Percentiles rank a stretch among this genome's conserved stretches.
Evolutionary conservation across 148 eudicot genomes (phyloP).

Genomic region (Linanthus parryae): DNA sequence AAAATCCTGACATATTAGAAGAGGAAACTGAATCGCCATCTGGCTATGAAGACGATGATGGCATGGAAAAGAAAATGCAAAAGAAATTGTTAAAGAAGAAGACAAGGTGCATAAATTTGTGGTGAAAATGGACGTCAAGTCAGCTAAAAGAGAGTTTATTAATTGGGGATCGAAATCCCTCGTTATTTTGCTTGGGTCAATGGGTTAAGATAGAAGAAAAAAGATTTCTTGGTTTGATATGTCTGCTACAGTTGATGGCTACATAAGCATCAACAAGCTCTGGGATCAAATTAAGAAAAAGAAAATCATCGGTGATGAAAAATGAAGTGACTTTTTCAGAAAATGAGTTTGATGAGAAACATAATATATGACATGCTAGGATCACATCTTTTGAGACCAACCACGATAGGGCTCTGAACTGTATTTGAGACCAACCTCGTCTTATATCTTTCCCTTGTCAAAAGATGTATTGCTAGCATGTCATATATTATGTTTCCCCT

Average conservation of each 20-base stretch:
- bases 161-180: slow-evolving; percentile 88
- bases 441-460: too few relatives aligned
- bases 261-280: slow-evolving; percentile 55
- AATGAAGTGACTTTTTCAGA: slow-evolving; percentile 51
- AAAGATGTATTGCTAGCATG: too few relatives aligned
- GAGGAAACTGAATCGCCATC: too few relatives aligned
- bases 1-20: too few relatives aligned
- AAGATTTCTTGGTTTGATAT: slow-evolving; percentile 55
- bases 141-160: slow-evolving; percentile 50
- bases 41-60: slow-evolving; percentile 19
- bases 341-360: slow-evolving; percentile 38
- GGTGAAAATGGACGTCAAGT: slow-evolving; percentile 15
- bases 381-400: slow-evolving; percentile 53
- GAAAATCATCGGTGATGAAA: slow-evolving; percentile 54
- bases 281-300: slow-evolving; percentile 60
- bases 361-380: slow-evolving; percentile 62
- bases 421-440: too few relatives aligned
- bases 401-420: too few relatives aligned
- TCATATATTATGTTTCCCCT: too few relatives aligned
- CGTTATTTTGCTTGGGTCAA: slow-evolving; percentile 55
- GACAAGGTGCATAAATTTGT: slow-evolving; percentile 17
- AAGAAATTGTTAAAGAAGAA: slow-evolving; percentile 15
- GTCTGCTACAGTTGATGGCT: slow-evolving; percentile 39
- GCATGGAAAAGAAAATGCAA: slow-evolving; percentile 2
- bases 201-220: slow-evolving; percentile 58